Evolutionary conservation across 2,329 filamentous ascomycete species (phyloP).

Genomic region (Exophiala aquamarina): DNA sequence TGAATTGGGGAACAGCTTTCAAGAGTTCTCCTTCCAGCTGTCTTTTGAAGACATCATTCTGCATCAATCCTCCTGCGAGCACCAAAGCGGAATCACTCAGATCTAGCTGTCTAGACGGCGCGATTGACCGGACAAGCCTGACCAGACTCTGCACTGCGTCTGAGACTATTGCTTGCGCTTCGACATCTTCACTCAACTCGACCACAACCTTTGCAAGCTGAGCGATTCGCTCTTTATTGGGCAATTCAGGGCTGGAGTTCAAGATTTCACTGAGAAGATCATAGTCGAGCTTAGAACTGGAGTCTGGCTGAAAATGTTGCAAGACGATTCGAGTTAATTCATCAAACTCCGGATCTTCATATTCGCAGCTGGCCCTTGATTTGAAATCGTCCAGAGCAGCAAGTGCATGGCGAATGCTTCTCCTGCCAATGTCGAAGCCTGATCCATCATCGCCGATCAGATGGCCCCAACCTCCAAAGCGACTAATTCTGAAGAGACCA

Average conservation of each 20-base stretch:
- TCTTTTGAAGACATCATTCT: background rate
- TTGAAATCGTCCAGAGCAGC: conserved; percentile 31
- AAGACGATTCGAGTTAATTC: too few relatives aligned
- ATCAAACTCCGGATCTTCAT: background rate
- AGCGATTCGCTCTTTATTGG: conserved; percentile 9
- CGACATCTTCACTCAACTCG: background rate
- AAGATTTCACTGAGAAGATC: conserved; percentile 8
- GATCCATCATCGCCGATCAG: conserved; percentile 47
- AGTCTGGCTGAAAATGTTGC: background rate
- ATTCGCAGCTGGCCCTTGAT: background rate
- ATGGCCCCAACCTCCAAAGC: conserved; percentile 46
- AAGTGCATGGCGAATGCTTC: conserved; percentile 37
- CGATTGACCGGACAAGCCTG: background rate
- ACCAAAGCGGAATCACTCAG: background rate
- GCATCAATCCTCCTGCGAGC: conserved; percentile 12
- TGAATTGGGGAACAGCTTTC: background rate
- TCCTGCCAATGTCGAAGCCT: conserved; percentile 42
- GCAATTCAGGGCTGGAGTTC: background rate
- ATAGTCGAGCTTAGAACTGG: background rate
- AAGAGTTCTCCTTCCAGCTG: background rate
- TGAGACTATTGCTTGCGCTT: conserved; percentile 5
- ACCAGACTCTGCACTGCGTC: background rate
- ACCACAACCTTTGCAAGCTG: conserved; percentile 7
- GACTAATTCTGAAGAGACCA: conserved; percentile 31
- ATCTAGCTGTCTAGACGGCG: background rate